Conservation (phyloP, 2,329 filamentous ascomycete genomes). For the Seiridium unicorne region DNA sequence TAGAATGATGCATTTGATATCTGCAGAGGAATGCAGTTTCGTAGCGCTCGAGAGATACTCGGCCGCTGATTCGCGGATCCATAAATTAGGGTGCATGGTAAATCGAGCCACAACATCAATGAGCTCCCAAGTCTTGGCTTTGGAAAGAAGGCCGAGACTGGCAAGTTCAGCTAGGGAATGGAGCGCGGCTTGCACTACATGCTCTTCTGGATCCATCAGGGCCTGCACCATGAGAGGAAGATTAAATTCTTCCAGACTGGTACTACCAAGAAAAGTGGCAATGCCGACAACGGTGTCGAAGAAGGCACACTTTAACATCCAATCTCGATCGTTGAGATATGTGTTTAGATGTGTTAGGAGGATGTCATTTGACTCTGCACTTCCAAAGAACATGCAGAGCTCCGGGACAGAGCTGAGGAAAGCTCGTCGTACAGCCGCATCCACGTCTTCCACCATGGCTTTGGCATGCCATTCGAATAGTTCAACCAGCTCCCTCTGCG, state of each 20-base stretch:
- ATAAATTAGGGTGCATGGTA: slow-evolving; percentile 89
- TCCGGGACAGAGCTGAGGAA: slow-evolving; percentile 90
- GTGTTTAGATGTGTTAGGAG: slow-evolving; percentile 94
- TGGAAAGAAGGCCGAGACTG: slow-evolving; percentile 80
- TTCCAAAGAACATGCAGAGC: slow-evolving; percentile 92
- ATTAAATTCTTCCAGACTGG: slow-evolving; percentile 91
- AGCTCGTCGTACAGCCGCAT: slow-evolving; percentile 82
- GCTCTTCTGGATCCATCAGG: slow-evolving; percentile 87
- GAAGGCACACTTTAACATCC: slow-evolving; percentile 94
- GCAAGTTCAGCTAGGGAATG: slow-evolving; percentile 87
- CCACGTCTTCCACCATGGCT: slow-evolving; percentile 79
- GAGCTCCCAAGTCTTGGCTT: slow-evolving; percentile 82
- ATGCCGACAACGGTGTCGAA: slow-evolving; percentile 95
- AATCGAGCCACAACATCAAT: slow-evolving; percentile 82
- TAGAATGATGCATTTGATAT: slow-evolving; percentile 78
- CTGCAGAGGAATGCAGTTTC: slow-evolving; percentile 73
- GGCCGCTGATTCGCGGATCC: slow-evolving; percentile 88
- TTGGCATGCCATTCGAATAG: slow-evolving; percentile 89
- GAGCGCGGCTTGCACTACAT: slow-evolving; percentile 87
- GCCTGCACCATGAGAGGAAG: slow-evolving; percentile 94
- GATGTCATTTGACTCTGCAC: slow-evolving; percentile 90
- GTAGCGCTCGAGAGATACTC: slow-evolving; percentile 79
- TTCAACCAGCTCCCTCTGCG: slow-evolving; percentile 77
- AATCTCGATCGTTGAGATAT: slow-evolving; percentile 93
- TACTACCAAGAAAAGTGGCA: slow-evolving; percentile 83